phyloP scores from a whole-genome alignment of 164 flowering plant species.

The Pachysandra terminalis region DNA sequence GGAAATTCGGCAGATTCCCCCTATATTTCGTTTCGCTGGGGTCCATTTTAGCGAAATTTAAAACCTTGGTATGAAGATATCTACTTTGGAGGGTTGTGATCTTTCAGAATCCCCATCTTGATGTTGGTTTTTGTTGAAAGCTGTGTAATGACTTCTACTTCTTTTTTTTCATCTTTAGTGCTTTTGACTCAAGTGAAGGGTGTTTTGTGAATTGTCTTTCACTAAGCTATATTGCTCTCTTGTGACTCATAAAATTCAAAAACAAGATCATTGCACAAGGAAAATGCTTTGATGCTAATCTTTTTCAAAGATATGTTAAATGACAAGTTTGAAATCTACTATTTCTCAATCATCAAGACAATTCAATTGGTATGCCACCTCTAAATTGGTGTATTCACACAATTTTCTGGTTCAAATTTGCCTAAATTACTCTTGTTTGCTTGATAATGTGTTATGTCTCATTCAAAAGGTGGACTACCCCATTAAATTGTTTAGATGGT shows the following conservation, averaged over 20 bases:
- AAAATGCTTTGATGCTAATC: not conserved
- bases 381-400: no score
- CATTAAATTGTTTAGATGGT: no score
- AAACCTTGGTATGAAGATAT: no score
- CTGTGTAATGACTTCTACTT: constrained; percentile 9
- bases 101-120: constrained; percentile 50
- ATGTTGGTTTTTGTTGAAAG: constrained; percentile 43
- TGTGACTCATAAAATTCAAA: not conserved
- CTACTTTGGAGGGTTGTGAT: constrained; percentile 37
- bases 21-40: no score
- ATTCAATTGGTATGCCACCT: no score
- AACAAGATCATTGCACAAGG: not conserved
- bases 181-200: constrained; percentile 19
- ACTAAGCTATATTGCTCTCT: not conserved
- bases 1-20: no score
- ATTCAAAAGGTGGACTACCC: no score
- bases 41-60: no score
- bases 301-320: not conserved
- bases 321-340: not conserved
- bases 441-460: no score
- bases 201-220: not conserved
- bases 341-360: not conserved
- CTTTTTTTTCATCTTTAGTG: not conserved
- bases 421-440: no score
- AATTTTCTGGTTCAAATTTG: no score